Evolutionary conservation across 1,284 basidiomycete species (phyloP).

Genomic region (Mycena citricolor): DNA sequence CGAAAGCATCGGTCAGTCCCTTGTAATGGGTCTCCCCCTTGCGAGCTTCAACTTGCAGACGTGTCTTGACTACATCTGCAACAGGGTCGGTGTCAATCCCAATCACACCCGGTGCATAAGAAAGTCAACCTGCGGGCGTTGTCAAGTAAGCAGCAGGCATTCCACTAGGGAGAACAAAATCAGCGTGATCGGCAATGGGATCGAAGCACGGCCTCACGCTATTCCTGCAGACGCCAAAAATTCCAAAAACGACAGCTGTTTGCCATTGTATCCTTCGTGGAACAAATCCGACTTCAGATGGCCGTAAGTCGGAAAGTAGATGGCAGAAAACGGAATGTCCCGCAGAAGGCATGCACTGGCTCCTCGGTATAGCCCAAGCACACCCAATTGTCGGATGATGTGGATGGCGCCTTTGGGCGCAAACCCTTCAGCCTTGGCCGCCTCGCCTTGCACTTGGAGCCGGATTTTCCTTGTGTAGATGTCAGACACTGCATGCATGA

Average conservation of each 20-base stretch:
- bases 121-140: slow-evolving; percentile 68
- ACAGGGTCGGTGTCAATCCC: slow-evolving; percentile 23
- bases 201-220: slow-evolving; percentile 60
- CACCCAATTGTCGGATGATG: slow-evolving; percentile 90
- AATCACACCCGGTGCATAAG: slow-evolving; percentile 24
- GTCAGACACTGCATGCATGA: slow-evolving; percentile 13
- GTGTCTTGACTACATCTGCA: slow-evolving; percentile 97
- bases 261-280: slow-evolving; percentile 93
- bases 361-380: slow-evolving; percentile 92
- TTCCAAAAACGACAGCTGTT: slow-evolving; percentile 90
- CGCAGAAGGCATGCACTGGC: slow-evolving; percentile 85
- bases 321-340: slow-evolving; percentile 93
- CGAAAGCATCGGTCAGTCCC: slow-evolving; percentile 87
- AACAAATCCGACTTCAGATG: slow-evolving; percentile 93
- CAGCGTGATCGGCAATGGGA: slow-evolving; percentile 17
- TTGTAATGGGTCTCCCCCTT: slow-evolving; percentile 94
- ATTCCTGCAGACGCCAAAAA: slow-evolving; percentile 82
- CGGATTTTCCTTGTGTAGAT: slow-evolving; percentile 82
- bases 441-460: slow-evolving; percentile 94
- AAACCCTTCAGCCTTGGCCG: slow-evolving; percentile 80
- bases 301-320: slow-evolving; percentile 80
- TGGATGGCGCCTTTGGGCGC: slow-evolving; percentile 85
- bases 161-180: slow-evolving; percentile 56
- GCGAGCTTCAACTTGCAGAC: slow-evolving; percentile 93
- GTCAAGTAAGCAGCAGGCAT: slow-evolving; percentile 94